Base-by-base conservation (phyloP, 495 filamentous ascomycete genomes). In the Emericellopsis terricola region DNA sequence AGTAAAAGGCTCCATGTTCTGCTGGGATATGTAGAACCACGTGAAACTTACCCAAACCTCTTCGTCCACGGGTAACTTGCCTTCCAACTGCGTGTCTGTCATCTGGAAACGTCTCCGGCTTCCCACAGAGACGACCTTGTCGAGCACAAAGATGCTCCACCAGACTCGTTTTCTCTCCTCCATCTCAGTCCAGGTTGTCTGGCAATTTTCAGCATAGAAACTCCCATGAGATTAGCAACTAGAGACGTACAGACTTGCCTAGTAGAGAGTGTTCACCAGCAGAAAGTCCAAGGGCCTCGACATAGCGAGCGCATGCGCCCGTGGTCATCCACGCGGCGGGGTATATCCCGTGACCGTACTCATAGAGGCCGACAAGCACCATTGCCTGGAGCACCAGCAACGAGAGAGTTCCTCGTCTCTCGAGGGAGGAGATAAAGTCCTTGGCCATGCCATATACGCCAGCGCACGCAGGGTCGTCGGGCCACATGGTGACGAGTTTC, bases 111-210 rank as follows among this genome's bases (percentile, higher is more conserved):
- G n/a, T n/a, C n/a, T n/a, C n/a, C n/a, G n/a, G n/a, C n/a, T n/a
- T n/a, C n/a, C n/a, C n/a, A n/a, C n/a, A n/a, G 50, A 60, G 11
- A 67, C 51, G 23, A 47, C 47, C 11, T 59, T 58, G 35, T 70
- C 63, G 8, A 64, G 48, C 10, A 68, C 43, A 28, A 64, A 50
- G n/a, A 67, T 52, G 10, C 45, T 57, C 65, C 65, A 70, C 64
- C 63, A 68, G 0, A 55, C 51, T 29, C 65, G 32, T 15, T 52
- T 40, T 7, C 62, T 41, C 40, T 71, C 65, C 40, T 71, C 65
- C 7, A 49, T 43, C 37, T 70, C 65, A 0, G 52, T 57, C 64
- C 61, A 64, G 1, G 5, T 36, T 41, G 47, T 55, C 30, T 9
- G 4, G 16, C 8, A 18, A 13, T 2, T 24, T 18, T 29, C 28